Evolutionary conservation across 2,329 filamentous ascomycete species (phyloP).

Genomic region (Xylaria sp.): DNA sequence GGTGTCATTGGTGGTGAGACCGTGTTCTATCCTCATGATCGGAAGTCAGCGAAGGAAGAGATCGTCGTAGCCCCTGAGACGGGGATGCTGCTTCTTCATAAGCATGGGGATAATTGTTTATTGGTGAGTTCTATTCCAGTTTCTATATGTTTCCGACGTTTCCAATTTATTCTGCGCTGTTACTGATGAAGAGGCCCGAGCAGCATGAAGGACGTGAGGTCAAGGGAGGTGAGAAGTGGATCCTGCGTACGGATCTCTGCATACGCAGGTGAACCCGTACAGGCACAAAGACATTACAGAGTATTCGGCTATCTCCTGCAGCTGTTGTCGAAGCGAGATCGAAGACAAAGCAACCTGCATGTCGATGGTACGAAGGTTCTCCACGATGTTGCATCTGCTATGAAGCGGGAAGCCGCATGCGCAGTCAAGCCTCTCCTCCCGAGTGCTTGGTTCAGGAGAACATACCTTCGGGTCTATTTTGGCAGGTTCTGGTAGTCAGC

Average conservation of each 20-base stretch:
- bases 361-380: neutral
- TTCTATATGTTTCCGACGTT: neutral
- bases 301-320: too few relatives aligned
- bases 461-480: neutral
- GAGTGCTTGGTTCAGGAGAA: too few relatives aligned
- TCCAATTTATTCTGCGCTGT: neutral
- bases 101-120: conserved; percentile 84
- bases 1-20: conserved; percentile 84
- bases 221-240: conserved; percentile 79
- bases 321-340: neutral
- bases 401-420: neutral
- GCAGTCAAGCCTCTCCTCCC: neutral
- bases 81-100: conserved; percentile 82
- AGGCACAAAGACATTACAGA: too few relatives aligned
- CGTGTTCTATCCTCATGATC: conserved; percentile 76
- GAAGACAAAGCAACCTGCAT: neutral
- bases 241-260: conserved; percentile 78
- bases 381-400: neutral
- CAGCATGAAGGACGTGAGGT: conserved; percentile 81
- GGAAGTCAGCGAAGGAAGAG: conserved; percentile 53
- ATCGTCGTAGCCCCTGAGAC: conserved; percentile 70
- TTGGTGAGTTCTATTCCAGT: conserved; percentile 57
- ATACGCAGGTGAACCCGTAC: conserved; percentile 45
- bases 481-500: neutral
- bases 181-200: conserved; percentile 28